Evolutionary conservation across 345 rosid species (phyloP).

Genomic region (Excoecaria cochinchinensis): DNA sequence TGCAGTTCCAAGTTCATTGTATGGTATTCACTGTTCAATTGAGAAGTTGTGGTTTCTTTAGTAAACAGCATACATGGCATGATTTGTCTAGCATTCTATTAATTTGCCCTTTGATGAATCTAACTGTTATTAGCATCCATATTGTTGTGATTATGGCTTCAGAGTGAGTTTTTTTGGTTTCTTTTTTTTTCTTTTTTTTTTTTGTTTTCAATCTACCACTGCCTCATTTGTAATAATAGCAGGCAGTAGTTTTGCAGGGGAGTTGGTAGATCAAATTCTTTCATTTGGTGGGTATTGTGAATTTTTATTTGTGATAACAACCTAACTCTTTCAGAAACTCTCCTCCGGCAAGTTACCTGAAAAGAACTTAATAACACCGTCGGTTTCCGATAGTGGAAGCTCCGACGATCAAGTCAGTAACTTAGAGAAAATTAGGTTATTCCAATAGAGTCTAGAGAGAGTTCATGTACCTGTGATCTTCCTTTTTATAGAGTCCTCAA

Average conservation of each 20-base stretch:
- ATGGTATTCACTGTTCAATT: constrained; percentile 15
- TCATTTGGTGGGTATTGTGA: constrained; percentile 31
- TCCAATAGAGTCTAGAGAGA: no score
- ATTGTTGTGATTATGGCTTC: constrained; percentile 36
- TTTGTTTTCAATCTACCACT: constrained; percentile 9
- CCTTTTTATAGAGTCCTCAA: no score
- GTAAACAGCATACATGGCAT: constrained; percentile 17
- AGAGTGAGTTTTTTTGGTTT: constrained; percentile 29
- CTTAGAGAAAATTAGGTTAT: no score
- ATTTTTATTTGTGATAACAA: constrained; percentile 21
- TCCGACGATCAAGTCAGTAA: no score
- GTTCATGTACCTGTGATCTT: no score
- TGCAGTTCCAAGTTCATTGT: constrained; percentile 2
- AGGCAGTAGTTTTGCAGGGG: constrained; percentile 35
- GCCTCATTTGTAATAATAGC: constrained; percentile 28
- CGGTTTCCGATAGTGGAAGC: no score
- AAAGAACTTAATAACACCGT: no score
- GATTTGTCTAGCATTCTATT: constrained; percentile 24
- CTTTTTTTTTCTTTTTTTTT: constrained; percentile 2
- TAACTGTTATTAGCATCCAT: constrained; percentile 24
- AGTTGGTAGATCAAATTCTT: constrained; percentile 32
- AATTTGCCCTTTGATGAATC: constrained; percentile 14
- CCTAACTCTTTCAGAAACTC: no score
- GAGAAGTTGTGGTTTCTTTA: constrained; percentile 18
- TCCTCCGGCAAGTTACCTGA: no score